Evolutionary conservation across 805 yeast genomes (phyloP), one percentile per base, ranked within the genome.

Genomic region (Candida chauliodis): DNA sequence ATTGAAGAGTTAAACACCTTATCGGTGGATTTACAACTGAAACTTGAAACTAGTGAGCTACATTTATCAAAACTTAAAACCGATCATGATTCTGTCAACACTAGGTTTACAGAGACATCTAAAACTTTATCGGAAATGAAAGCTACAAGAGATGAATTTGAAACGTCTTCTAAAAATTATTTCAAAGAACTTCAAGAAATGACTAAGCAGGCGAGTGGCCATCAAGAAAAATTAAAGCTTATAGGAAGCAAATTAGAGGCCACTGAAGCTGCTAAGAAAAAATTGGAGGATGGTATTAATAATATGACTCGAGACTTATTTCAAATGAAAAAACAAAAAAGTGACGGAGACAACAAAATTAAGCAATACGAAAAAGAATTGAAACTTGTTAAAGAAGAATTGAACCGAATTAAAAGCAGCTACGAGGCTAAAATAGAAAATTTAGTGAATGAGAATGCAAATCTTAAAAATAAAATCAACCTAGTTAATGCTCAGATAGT

Each of bases 241-340:
- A 46, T 72, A 13, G 57, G 58, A 28, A 42, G 43, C 2, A 66
- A 67, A 42, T 48, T 71, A 11, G 53, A 52, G 3, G 42, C 52
- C 2, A 39, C 63, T 6, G 69, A 62, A 30, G 57, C 55, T 7
- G 74, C 71, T 9, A 82, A 78, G 48, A 69, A 69, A 18, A 81
- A 75, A 46, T 84, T 91, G 1, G 96, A 90, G 51, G 81, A 78
- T 42, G 97, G 95, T 3, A 81, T 90, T 36, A 89, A 89, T 54
- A 89, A 88, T 49, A 85, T 90, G 95, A 84, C 82, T 38, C 68
- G 91, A 27, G 98, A 90, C 46, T 63, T 90, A 21, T 76, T 87
- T 57, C 74, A 74, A 34, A 63, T 88, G 30, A 72, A 79, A 0
- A 77, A 76, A 39, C 78, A 78, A 23, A 81, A 80, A 41, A 78